A percentile compares a stretch with the other conserved stretches of the same genome.
Evolutionary conservation across 2,329 filamentous ascomycete species (phyloP).

Genomic region (Ophidiomyces ophidiicola): DNA sequence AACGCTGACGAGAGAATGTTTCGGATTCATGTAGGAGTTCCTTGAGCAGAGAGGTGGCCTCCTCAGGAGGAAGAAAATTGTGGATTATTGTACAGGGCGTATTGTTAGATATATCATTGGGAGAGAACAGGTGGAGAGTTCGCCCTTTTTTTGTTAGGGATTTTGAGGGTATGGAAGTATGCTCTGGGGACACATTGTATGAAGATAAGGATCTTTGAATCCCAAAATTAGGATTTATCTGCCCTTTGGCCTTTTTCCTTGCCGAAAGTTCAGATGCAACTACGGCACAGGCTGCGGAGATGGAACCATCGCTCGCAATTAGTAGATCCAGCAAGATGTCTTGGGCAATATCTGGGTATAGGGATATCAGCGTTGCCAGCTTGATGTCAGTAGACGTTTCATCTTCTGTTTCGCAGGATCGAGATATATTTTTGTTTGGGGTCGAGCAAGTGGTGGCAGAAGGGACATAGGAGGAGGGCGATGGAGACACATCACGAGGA

Average conservation of each 20-base stretch:
- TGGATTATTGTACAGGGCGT: constrained; percentile 88
- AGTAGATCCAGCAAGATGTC: constrained; percentile 65
- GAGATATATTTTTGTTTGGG: not conserved
- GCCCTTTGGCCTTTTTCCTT: constrained; percentile 28
- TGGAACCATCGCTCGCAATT: constrained; percentile 63
- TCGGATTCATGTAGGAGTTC: constrained; percentile 65
- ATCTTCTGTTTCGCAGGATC: constrained; percentile 26
- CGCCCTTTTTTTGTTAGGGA: constrained; percentile 60
- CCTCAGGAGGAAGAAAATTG: constrained; percentile 63
- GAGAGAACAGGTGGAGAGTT: constrained; percentile 73
- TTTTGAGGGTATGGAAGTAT: constrained; percentile 20
- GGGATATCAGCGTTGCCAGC: constrained; percentile 66
- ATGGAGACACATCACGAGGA: no score
- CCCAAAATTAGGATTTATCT: constrained; percentile 31
- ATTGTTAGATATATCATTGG: constrained; percentile 64
- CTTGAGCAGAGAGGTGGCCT: constrained; percentile 59
- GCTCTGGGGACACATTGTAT: constrained; percentile 18
- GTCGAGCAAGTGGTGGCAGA: constrained; percentile 5
- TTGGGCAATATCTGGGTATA: constrained; percentile 54
- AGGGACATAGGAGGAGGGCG: constrained; percentile 13
- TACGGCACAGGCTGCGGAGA: constrained; percentile 50
- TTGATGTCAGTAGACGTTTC: constrained; percentile 84
- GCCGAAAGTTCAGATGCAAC: constrained; percentile 31
- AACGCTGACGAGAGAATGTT: constrained; percentile 58
- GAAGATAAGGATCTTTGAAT: constrained; percentile 53